Evolutionary conservation across 2,329 filamentous ascomycete genomes (phyloP).

Genomic region (Cercospora sp.): DNA sequence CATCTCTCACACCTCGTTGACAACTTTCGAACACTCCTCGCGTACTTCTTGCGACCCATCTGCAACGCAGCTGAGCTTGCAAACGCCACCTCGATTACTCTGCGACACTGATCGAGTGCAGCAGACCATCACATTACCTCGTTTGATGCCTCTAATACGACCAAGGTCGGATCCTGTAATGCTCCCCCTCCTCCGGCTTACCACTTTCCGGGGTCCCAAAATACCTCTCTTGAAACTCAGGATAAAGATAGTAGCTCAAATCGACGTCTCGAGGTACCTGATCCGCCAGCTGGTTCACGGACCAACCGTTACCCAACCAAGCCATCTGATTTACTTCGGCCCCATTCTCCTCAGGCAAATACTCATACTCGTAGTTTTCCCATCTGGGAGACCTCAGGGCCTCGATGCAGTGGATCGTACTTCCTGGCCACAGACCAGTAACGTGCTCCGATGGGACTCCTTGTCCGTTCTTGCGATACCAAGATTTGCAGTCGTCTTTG

Average conservation of each 20-base stretch:
- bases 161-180: conserved; percentile 40
- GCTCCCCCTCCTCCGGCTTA: conserved; percentile 44
- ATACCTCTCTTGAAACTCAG: conserved; percentile 41
- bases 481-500: conserved; percentile 21
- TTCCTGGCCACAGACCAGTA: conserved; percentile 24
- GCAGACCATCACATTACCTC: not conserved
- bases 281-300: conserved; percentile 55
- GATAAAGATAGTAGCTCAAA: conserved; percentile 46
- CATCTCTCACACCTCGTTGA: not conserved
- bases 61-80: not conserved
- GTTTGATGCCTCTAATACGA: conserved; percentile 29
- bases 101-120: not conserved
- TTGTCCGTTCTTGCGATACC: conserved; percentile 22
- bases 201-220: conserved; percentile 35
- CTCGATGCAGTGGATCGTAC: conserved; percentile 56
- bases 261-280: conserved; percentile 39
- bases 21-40: not conserved
- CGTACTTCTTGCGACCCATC: not conserved
- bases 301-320: conserved; percentile 70
- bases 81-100: not conserved
- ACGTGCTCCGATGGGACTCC: conserved; percentile 41
- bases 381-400: conserved; percentile 58
- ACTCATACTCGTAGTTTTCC: conserved; percentile 61
- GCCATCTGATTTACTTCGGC: conserved; percentile 54
- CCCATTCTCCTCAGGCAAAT: conserved; percentile 32